Conservation (phyloP, 768 basidiomycete species). For the Crepidotus variabilis region DNA sequence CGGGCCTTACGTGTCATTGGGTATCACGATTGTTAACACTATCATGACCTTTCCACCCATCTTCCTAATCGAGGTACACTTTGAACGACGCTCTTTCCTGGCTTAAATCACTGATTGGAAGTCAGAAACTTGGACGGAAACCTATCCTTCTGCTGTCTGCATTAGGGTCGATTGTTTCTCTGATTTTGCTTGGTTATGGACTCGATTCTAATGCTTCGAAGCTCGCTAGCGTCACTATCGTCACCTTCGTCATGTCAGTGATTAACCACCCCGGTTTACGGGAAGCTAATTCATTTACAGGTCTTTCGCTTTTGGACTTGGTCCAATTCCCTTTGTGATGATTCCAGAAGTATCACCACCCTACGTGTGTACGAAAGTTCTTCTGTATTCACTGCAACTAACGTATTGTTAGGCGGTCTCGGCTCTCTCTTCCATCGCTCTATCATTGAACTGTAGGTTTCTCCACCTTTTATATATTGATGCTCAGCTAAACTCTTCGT, state of each 20-base stretch:
- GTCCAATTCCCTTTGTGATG: conserved; percentile 91
- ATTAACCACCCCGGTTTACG: background rate
- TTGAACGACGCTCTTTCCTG: too few species aligned
- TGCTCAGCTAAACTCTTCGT: conserved; percentile 6
- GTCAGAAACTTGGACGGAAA: conserved; percentile 70
- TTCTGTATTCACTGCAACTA: background rate
- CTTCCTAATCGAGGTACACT: conserved; percentile 73
- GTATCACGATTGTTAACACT: conserved; percentile 83
- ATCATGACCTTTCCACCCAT: conserved; percentile 84
- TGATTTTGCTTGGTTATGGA: conserved; percentile 65
- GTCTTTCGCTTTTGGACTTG: conserved; percentile 87
- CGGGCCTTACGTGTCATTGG: conserved; percentile 80
- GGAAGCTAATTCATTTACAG: conserved; percentile 29
- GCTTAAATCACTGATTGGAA: too few species aligned
- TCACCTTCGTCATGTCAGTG: conserved; percentile 77
- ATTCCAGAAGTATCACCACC: conserved; percentile 85
- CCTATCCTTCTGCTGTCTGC: conserved; percentile 66
- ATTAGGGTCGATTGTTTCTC: conserved; percentile 60
- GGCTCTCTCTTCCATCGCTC: conserved; percentile 68
- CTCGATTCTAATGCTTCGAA: conserved; percentile 57
- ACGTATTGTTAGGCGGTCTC: conserved; percentile 60
- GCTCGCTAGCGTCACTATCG: conserved; percentile 69
- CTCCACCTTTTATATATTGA: background rate
- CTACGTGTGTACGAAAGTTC: conserved; percentile 43
- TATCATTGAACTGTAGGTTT: conserved; percentile 67